phyloP scores from a whole-genome alignment of 495 filamentous ascomycete species.

The Hypoxylon crocopeplum region DNA sequence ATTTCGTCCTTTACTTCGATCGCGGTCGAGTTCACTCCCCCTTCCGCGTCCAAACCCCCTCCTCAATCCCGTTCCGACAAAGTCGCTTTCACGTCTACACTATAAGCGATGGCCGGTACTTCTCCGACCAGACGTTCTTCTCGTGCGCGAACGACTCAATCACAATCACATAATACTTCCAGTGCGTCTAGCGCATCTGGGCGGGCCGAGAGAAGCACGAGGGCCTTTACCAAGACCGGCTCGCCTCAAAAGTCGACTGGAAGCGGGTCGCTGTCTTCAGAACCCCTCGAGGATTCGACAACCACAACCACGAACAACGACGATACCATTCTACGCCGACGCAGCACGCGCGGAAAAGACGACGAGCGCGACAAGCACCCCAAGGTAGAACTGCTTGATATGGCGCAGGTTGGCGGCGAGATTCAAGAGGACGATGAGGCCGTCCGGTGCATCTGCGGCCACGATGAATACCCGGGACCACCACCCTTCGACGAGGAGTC shows the following conservation, averaged over 20 bases:
- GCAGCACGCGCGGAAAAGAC: slow-evolving; percentile 69
- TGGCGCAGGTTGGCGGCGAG: slow-evolving; percentile 64
- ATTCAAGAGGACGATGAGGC: slow-evolving; percentile 88
- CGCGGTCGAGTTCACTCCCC: slow-evolving; percentile 8
- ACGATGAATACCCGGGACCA: slow-evolving; percentile 92
- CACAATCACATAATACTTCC: slow-evolving; percentile 79
- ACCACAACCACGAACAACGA: slow-evolving; percentile 49
- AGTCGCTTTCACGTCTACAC: slow-evolving; percentile 37
- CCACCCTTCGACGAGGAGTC: slow-evolving; percentile 70
- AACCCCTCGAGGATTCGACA: slow-evolving; percentile 77
- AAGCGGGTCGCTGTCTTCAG: slow-evolving; percentile 75
- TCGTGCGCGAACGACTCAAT: slow-evolving; percentile 83
- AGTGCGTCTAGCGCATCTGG: slow-evolving; percentile 70
- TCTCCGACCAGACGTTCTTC: slow-evolving; percentile 86
- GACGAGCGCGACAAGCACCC: slow-evolving; percentile 42
- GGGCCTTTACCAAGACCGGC: slow-evolving; percentile 71
- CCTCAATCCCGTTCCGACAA: slow-evolving; percentile 33
- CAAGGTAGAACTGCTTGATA: slow-evolving; percentile 59
- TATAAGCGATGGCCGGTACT: slow-evolving; percentile 58
- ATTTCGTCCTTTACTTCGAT: slow-evolving; percentile 12
- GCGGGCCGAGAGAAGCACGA: slow-evolving; percentile 72
- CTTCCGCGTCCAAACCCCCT: slow-evolving; percentile 6
- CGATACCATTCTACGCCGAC: slow-evolving; percentile 54
- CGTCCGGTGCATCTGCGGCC: slow-evolving; percentile 92
- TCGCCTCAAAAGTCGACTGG: slow-evolving; percentile 77